phyloP scores from a whole-genome alignment of 208 protist genomes.

The Trypanosoma lewisi region DNA sequence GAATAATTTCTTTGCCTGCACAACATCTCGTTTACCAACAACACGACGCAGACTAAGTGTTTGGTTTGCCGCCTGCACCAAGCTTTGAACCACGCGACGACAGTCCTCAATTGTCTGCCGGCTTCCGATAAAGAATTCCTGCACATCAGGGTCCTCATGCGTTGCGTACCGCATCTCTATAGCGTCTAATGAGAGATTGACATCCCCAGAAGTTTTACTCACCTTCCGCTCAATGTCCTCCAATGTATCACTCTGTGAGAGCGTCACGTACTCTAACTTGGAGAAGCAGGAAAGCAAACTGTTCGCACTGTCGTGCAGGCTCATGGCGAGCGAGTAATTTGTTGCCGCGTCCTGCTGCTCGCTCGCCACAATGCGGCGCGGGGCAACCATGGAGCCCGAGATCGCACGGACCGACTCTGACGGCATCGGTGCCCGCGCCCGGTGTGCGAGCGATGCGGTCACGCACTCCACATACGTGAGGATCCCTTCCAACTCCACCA shows the following conservation, averaged over 20 bases:
- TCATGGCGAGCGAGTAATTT: constrained; percentile 38
- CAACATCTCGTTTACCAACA: constrained; percentile 33
- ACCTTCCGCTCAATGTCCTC: constrained; percentile 48
- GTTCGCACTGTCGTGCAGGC: constrained; percentile 40
- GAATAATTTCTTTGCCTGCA: constrained; percentile 36
- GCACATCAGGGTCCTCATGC: constrained; percentile 42
- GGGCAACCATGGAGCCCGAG: constrained; percentile 43
- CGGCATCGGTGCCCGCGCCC: constrained; percentile 48
- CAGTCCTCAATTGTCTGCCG: constrained; percentile 33
- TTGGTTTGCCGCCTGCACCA: constrained; percentile 39
- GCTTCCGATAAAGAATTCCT: constrained; percentile 35
- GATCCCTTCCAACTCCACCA: constrained; percentile 60
- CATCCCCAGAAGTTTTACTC: constrained; percentile 25
- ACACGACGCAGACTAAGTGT: constrained; percentile 47
- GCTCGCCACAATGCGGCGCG: constrained; percentile 10
- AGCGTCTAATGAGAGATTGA: constrained; percentile 42
- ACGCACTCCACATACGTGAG: constrained; percentile 60
- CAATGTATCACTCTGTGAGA: constrained; percentile 36
- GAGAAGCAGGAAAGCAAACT: constrained; percentile 51
- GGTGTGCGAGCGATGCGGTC: constrained; percentile 34
- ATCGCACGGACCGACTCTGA: constrained; percentile 44
- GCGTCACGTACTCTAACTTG: constrained; percentile 57
- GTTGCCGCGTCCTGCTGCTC: not conserved
- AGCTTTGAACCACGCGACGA: constrained; percentile 34
- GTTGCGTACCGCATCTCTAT: constrained; percentile 57